These are phyloP conservation scores for Moesziomyces antarcticus DNA, from an alignment of 1,284 basidiomycete genomes.

Conservation along the genomic window DNA sequence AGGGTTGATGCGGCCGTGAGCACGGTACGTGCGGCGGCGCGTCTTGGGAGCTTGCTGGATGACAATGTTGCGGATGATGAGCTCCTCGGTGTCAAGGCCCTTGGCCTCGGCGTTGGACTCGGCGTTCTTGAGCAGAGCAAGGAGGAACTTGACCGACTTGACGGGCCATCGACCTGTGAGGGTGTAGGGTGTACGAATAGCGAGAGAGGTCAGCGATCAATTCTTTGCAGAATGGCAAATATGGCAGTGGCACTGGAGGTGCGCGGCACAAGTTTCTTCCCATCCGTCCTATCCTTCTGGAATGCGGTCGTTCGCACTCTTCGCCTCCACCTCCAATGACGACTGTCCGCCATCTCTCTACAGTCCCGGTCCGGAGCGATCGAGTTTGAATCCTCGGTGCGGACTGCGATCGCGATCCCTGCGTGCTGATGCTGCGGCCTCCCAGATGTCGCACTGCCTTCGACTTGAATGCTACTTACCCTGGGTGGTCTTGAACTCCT, in stretches of 20 bases:
- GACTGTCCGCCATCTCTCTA: too few species aligned
- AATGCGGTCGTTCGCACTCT: too few species aligned
- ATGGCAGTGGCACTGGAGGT: background rate
- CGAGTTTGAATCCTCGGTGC: too few species aligned
- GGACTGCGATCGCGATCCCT: too few species aligned
- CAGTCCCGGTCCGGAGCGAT: too few species aligned
- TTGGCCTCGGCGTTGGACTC: slow-evolving; percentile 99
- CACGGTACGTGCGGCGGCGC: slow-evolving; percentile 98
- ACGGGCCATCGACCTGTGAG: slow-evolving; percentile 91
- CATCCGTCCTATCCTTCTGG: too few species aligned
- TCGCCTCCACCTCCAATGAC: too few species aligned
- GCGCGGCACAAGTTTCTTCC: too few species aligned
- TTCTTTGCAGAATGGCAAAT: background rate
- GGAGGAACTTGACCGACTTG: slow-evolving; percentile 97
- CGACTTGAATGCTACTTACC: slow-evolving; percentile 72
- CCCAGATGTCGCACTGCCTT: background rate
- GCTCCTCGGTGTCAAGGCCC: slow-evolving; percentile 90
- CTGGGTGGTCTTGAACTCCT: slow-evolving; percentile 96
- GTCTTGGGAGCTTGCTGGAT: slow-evolving; percentile 99
- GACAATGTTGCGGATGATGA: slow-evolving; percentile 94
- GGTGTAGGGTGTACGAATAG: background rate
- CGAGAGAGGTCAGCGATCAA: slow-evolving; percentile 16
- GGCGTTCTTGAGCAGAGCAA: slow-evolving; percentile 96
- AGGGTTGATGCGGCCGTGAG: slow-evolving; percentile 83
- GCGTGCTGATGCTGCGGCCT: too few species aligned